phyloP scores from a whole-genome alignment of 179 eudicot species.

The Vitellaria paradoxa region DNA sequence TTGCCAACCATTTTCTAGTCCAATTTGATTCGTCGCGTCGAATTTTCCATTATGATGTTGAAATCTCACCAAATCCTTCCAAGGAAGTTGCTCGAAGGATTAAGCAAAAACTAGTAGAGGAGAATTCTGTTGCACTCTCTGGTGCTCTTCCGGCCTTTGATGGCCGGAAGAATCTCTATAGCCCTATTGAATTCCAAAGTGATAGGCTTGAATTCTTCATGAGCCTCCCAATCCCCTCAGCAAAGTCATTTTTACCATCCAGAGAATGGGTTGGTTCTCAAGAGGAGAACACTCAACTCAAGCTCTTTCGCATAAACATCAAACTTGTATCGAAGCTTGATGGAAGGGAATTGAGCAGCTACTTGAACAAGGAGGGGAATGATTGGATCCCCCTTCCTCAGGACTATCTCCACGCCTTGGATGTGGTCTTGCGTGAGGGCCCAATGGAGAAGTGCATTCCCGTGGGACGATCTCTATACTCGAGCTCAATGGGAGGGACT shows the following conservation, averaged over 20 bases:
- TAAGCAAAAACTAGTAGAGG: constrained; percentile 62
- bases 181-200: constrained; percentile 67
- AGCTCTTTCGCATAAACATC: constrained; percentile 60
- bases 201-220: constrained; percentile 68
- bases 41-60: constrained; percentile 82
- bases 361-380: constrained; percentile 51
- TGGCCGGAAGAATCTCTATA: constrained; percentile 77
- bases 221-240: constrained; percentile 49
- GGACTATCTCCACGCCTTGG: constrained; percentile 90
- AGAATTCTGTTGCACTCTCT: constrained; percentile 46
- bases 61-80: constrained; percentile 71
- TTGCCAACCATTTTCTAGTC: constrained; percentile 90
- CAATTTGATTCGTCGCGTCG: constrained; percentile 50
- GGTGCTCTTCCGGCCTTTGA: constrained; percentile 75
- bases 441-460: constrained; percentile 67
- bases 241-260: constrained; percentile 16
- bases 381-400: constrained; percentile 74
- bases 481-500: constrained; percentile 71
- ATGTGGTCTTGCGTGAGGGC: constrained; percentile 79
- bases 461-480: constrained; percentile 72
- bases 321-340: constrained; percentile 79
- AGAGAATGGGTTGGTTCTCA: constrained; percentile 12
- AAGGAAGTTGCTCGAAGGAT: constrained; percentile 70
- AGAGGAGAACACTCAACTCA: constrained; percentile 29
- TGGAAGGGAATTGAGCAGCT: constrained; percentile 55